Base-by-base conservation (phyloP, 805 yeast species). In the Ogataea haglerorum region DNA sequence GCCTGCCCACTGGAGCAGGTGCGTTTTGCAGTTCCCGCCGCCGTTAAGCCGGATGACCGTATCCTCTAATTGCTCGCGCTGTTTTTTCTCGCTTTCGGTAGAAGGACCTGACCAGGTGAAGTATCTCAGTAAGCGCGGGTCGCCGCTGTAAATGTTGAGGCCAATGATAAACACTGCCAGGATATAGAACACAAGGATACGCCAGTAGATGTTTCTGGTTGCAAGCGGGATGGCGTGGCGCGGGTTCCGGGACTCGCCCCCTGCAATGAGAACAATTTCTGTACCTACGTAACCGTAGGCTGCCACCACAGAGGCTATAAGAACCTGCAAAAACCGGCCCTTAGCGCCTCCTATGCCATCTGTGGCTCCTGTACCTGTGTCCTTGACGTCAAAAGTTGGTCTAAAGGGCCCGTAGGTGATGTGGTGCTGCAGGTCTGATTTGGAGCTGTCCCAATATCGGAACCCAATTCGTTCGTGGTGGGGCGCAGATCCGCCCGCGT, bases 221-320 rank as follows among this genome's bases (percentile, higher is more conserved):
- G 93, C 91, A 9, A 80, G 72, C 1, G 95, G 95, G 13, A 86
- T 68, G 0, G 91, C 80, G 46, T 72, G 77, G 48, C 93, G 68
- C 5, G 95, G 95, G 49, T 84, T 81, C 45, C 81, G 69, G n/a
- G 90, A 85, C 59, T 86, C 95, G 59, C 90, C 85, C 6, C 91
- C 88, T 2, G 93, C 91, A 40, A 85, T 77, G 48, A 85, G 79
- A 10, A 87, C 90, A 58, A 82, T 79, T 51, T 86, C 95, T 1
- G 89, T 83, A 0, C 95, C 95, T 35, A 84, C 78, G 54, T 81
- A 86, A 0, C 95, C 84, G 59, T 82, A 86, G 0, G 87, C 70
- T 0, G 89, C 80, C 15, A 80, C 76, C 34, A 79, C 62, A 7
- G 80, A 64, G 1, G 88, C 86, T 1, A 79, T 73, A 25, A 82